Percentiles rank a stretch among this genome's conserved stretches.
Evolutionary conservation across 2,329 filamentous ascomycete species (phyloP).

Genomic region (Aureobasidium sp.): DNA sequence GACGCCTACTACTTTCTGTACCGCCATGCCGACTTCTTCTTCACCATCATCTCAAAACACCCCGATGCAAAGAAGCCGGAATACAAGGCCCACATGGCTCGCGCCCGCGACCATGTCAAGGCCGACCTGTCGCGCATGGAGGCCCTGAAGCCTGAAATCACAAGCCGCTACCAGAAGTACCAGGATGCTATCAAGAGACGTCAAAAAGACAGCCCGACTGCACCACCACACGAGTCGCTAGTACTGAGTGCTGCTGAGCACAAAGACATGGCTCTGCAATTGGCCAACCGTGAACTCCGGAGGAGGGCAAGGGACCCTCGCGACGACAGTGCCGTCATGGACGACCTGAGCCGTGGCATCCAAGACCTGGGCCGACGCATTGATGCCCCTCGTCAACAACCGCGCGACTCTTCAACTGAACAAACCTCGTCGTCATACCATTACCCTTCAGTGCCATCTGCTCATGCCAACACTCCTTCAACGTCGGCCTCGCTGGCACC

Average conservation of each 20-base stretch:
- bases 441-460: conserved; percentile 39
- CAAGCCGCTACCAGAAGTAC: conserved; percentile 64
- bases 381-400: not conserved
- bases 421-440: conserved; percentile 28
- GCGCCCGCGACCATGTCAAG: conserved; percentile 56
- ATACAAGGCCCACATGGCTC: conserved; percentile 46
- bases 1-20: conserved; percentile 89
- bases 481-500: conserved; percentile 22
- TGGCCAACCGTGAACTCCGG: conserved; percentile 66
- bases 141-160: conserved; percentile 69
- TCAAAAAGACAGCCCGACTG: not conserved
- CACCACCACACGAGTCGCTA: conserved; percentile 16
- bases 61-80: conserved; percentile 65
- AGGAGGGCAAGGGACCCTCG: conserved; percentile 56
- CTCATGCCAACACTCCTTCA: conserved; percentile 16
- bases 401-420: not conserved
- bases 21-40: conserved; percentile 76
- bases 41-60: conserved; percentile 67
- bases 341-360: conserved; percentile 15
- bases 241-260: conserved; percentile 62
- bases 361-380: conserved; percentile 7
- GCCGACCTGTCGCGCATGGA: conserved; percentile 66
- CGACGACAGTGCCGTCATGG: conserved; percentile 17
- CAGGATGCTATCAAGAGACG: conserved; percentile 43
- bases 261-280: conserved; percentile 66